Conservation (phyloP, 139 green algal species). For the Coccomyxa sp. region DNA sequence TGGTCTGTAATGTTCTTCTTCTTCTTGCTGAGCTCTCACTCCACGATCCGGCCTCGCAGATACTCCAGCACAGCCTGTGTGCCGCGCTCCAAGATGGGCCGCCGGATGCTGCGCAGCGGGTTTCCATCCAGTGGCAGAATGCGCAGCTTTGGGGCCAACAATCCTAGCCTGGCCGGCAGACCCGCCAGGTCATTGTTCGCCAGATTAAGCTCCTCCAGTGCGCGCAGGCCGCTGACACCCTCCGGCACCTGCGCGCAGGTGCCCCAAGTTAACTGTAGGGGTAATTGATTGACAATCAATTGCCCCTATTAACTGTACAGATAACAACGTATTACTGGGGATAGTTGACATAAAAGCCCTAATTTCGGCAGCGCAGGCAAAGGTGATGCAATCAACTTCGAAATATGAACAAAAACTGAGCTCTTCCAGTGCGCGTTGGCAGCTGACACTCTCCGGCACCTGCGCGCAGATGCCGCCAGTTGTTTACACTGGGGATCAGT, state of each 20-base stretch:
- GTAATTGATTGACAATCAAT: neutral
- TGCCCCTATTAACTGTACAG: no score
- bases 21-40: neutral
- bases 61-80: constrained; percentile 16
- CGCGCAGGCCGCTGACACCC: neutral
- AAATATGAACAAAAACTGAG: no score
- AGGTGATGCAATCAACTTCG: no score
- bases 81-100: constrained; percentile 5
- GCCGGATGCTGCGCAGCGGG: constrained; percentile 8
- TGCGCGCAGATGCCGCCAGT: neutral
- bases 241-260: neutral
- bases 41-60: constrained; percentile 4
- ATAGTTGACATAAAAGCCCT: no score
- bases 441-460: neutral
- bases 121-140: constrained; percentile 5
- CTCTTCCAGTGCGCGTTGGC: neutral
- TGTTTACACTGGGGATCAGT: no score
- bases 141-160: neutral
- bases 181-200: neutral
- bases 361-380: no score
- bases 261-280: neutral
- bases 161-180: neutral
- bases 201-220: constrained; percentile 12
- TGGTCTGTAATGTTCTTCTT: no score
- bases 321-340: no score